A percentile compares a stretch with the other conserved stretches of the same genome.
These are phyloP conservation scores for Sporothrix brunneoviolacea DNA, from an alignment of 2,329 filamentous ascomycete genomes.

Conservation along the genomic window DNA sequence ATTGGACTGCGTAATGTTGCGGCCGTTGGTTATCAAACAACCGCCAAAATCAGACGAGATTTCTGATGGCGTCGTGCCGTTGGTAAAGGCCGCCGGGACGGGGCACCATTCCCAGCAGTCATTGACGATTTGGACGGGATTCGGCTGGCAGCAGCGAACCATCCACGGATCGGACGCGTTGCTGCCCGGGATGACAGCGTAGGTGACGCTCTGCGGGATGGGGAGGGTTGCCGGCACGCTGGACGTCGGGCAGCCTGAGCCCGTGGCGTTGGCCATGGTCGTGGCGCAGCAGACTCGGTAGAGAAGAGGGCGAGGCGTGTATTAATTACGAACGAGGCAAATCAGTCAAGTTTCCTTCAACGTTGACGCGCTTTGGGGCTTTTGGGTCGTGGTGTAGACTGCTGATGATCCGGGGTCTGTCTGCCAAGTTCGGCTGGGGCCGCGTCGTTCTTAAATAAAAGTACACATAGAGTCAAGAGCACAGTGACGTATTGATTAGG, in stretches of 20 bases:
- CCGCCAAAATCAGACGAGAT: neutral
- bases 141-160: slow-evolving; percentile 3
- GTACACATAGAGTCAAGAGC: neutral
- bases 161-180: slow-evolving; percentile 2
- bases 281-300: neutral
- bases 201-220: neutral
- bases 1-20: neutral
- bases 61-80: neutral
- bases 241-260: neutral
- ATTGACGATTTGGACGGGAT: neutral
- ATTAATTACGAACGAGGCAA: neutral
- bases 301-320: slow-evolving; percentile 4
- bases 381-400: neutral
- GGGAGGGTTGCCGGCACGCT: neutral
- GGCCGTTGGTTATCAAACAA: neutral
- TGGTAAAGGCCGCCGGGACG: neutral
- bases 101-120: slow-evolving; percentile 6
- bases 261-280: neutral
- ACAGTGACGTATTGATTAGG: neutral
- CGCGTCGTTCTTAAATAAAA: slow-evolving; percentile 1
- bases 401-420: slow-evolving; percentile 4
- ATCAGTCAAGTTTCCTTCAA: slow-evolving; percentile 1
- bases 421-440: slow-evolving; percentile 3
- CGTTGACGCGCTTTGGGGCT: slow-evolving; percentile 2
- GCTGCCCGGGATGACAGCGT: slow-evolving; percentile 5